Base-by-base conservation (phyloP, 768 basidiomycete genomes). In the Mycena albidolilacea region DNA sequence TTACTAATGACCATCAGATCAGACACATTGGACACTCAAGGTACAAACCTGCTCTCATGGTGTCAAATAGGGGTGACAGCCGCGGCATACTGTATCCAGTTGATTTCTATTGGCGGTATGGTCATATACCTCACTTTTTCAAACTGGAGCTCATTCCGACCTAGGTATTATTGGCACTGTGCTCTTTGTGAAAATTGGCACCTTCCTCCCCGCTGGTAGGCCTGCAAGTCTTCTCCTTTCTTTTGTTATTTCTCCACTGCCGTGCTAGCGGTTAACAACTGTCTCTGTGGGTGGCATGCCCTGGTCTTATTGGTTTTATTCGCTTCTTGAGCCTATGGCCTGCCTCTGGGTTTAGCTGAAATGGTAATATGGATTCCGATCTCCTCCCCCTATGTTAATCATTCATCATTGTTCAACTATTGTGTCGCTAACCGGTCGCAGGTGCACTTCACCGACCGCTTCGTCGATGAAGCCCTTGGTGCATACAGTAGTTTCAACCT, bases 311-410 rank as follows among this genome's bases (percentile, higher is more conserved):
- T n/a, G n/a, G n/a, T n/a, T n/a, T 77, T 84, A 69, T 83, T 84
- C 46, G 19, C 14, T 14, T 0, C 30, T n/a, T 48, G 21, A 5
- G 7, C 30, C 41, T 1, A 70, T 19, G 9, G 3, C 21, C 6
- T 23, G 4, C 5, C 14, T 43, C 14, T 14, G 6, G 4, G 23
- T 21, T 68, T n/a, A 88, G 93, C 92, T 41, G 94, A 95, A 81
- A 94, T 95, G 93, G 92, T 93, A 19, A 89, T 91, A 14, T 91
- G 90, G 83, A 92, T 93, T 12, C 93, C 93, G 7, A 90, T 94
- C 71, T 90, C 92, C 10, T 93, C 93, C 9, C 91, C 92, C 2
- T 94, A 74, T 44, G 86, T 80, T 17, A 35, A 59, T 57, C 23
- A 11, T 19, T 30, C 39, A 66, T 23, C 9, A 21, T 44, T 55